phyloP scores from a whole-genome alignment of 2,329 filamentous ascomycete genomes.

The Neopestalotiopsis clavispora region DNA sequence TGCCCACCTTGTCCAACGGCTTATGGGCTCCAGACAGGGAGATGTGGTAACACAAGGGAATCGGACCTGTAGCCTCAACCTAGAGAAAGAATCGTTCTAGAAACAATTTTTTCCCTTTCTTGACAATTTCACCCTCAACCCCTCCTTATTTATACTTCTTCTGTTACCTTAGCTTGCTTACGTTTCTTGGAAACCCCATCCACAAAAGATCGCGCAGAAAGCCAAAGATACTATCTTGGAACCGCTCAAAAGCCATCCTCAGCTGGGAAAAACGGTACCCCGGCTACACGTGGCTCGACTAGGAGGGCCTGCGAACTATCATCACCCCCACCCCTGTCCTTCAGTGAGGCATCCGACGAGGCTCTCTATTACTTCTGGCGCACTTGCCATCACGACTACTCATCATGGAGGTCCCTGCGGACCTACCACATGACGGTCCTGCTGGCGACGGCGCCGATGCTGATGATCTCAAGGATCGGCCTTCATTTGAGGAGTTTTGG shows the following conservation, averaged over 20 bases:
- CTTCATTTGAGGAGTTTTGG: conserved; percentile 20
- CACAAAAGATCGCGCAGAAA: background rate
- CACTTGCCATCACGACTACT: background rate
- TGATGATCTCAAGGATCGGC: conserved; percentile 10
- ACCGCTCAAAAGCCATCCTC: background rate
- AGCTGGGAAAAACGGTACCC: background rate
- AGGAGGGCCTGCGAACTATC: background rate
- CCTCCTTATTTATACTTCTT: background rate
- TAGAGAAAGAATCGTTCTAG: conserved; percentile 1
- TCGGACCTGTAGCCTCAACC: background rate
- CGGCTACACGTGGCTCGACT: background rate
- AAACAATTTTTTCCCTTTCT: background rate
- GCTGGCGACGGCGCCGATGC: background rate
- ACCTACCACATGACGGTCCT: background rate
- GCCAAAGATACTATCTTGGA: background rate
- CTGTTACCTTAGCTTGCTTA: background rate
- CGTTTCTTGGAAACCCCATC: background rate
- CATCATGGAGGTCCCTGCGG: background rate
- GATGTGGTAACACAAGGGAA: background rate
- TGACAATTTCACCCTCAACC: background rate
- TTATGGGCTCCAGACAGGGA: background rate
- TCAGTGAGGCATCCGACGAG: background rate
- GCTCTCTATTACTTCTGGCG: background rate
- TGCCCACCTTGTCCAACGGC: background rate
- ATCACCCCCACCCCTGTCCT: background rate